A percentile compares a stretch with the other conserved stretches of the same genome.
Evolutionary conservation across 495 filamentous ascomycete genomes (phyloP).

Genomic region (Durotheca rogersii): DNA sequence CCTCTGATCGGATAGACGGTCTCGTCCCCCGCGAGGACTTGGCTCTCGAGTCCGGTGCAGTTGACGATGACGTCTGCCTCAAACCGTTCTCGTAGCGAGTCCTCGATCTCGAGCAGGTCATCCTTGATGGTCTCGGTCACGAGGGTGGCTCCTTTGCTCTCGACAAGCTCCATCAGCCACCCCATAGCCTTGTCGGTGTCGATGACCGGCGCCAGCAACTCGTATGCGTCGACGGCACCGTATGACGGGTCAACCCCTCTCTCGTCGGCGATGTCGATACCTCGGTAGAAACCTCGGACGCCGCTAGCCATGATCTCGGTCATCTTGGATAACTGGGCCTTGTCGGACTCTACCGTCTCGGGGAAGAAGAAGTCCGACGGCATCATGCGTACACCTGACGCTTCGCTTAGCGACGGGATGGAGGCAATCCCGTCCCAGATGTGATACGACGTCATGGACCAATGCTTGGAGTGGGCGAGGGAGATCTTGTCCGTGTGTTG

Average conservation of each 20-base stretch:
- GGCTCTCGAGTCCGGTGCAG: slow-evolving; percentile 45
- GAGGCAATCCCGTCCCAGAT: slow-evolving; percentile 45
- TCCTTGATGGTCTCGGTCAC: slow-evolving; percentile 42
- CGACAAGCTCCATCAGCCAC: slow-evolving; percentile 47
- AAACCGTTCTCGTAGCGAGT: slow-evolving; percentile 37
- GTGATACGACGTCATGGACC: slow-evolving; percentile 48
- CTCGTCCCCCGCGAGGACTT: slow-evolving; percentile 40
- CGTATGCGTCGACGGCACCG: slow-evolving; percentile 51
- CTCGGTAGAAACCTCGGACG: slow-evolving; percentile 42
- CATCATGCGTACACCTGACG: slow-evolving; percentile 47
- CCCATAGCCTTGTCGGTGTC: slow-evolving; percentile 53
- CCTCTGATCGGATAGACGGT: slow-evolving; percentile 49
- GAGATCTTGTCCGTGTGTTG: slow-evolving; percentile 46
- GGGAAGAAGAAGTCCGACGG: slow-evolving; percentile 45
- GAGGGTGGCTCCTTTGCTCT: slow-evolving; percentile 46
- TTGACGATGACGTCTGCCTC: slow-evolving; percentile 51
- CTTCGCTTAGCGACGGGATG: slow-evolving; percentile 32
- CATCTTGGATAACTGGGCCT: slow-evolving; percentile 41
- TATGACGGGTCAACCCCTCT: slow-evolving; percentile 39
- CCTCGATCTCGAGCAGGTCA: slow-evolving; percentile 46
- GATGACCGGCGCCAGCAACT: slow-evolving; percentile 50
- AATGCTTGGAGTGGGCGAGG: slow-evolving; percentile 43
- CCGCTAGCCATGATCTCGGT: slow-evolving; percentile 39
- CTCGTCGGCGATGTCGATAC: slow-evolving; percentile 40
- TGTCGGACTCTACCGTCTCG: slow-evolving; percentile 37